Evolutionary conservation across 2,329 filamentous ascomycete species (phyloP).

Genomic region (Clarireedia homoeocarpa): DNA sequence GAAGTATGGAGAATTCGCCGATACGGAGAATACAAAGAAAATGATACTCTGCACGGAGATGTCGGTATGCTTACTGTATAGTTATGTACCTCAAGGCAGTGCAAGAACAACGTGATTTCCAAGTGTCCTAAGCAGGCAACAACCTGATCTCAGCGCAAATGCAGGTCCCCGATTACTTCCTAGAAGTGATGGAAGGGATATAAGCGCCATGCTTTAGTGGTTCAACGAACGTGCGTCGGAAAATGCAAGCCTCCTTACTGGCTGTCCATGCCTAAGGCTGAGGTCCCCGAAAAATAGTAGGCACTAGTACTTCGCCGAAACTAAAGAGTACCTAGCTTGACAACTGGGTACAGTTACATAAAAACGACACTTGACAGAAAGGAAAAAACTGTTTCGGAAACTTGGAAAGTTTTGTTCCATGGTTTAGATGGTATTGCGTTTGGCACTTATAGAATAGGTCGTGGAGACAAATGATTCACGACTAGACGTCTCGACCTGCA

Average conservation of each 20-base stretch:
- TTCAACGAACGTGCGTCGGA: slow-evolving; percentile 6
- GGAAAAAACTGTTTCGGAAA: no score
- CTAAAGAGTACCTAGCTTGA: no score
- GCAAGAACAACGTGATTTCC: background rate
- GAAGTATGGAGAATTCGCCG: slow-evolving; percentile 6
- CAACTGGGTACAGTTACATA: no score
- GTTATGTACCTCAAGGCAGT: background rate
- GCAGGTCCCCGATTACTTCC: background rate
- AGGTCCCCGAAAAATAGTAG: slow-evolving; percentile 1
- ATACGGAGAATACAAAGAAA: slow-evolving; percentile 7
- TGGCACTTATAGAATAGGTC: no score
- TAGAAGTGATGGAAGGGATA: background rate
- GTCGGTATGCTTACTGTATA: no score
- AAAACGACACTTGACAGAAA: no score
- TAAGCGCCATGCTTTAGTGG: background rate
- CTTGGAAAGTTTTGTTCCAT: no score
- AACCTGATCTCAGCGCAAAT: background rate
- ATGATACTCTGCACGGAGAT: no score
- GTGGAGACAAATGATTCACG: no score
- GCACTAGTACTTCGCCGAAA: no score
- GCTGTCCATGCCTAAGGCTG: background rate
- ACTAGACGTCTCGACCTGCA: no score
- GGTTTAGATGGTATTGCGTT: no score
- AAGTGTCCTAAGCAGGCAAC: background rate
- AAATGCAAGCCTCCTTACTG: background rate